Base-by-base conservation (phyloP, 2,329 filamentous ascomycete genomes). In the Tolypocladium tundrense region DNA sequence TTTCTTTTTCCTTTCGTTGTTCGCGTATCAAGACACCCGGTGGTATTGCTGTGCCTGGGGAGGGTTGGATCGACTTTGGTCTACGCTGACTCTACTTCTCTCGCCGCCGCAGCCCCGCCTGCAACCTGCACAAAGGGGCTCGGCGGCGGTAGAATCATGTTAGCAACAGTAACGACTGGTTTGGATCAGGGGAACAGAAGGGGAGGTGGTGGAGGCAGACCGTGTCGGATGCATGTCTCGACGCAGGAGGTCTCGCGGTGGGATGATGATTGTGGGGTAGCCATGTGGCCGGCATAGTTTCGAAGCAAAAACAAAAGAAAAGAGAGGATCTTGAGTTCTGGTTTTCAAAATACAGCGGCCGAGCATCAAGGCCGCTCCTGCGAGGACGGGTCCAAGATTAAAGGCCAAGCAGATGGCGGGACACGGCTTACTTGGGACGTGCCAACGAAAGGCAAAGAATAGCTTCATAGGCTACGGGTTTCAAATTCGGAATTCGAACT, bases 1-100 rank as follows among this genome's bases (percentile, higher is more conserved):
- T 62, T 69, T 75, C 75, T 73, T 72, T 74, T 76, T 72, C 65
- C 69, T 71, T 66, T 61, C 59, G 56, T 59, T 62, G 54, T 68
- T 67, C 62, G 61, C 65, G 63, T 69, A 67, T 66, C 61, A 61
- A 63, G 63, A 67, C 61, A 62, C 60, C 62, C 62, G 64, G 61
- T 62, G 58, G 64, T 62, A 56, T 60, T 62, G 64, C 63, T 62
- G 61, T 66, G 63, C 61, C 60, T 60, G 60, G 63, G 60, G 59
- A 65, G 58, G 62, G 59, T 60, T 60, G 59, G 61, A 64, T 63
- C 59, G 60, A 63, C 58, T 56, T 42, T 58, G 45, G 59, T 57
- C 43, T 55, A 45, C 62, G 63, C 64, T 57, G 57, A 55, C 54
- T 51, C 37, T 55, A 39, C 55, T 55, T 54, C 51, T 60, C 51